These are phyloP conservation scores for Sarocladium kiliense DNA, from an alignment of 2,329 filamentous ascomycete genomes.

Conservation along the genomic window DNA sequence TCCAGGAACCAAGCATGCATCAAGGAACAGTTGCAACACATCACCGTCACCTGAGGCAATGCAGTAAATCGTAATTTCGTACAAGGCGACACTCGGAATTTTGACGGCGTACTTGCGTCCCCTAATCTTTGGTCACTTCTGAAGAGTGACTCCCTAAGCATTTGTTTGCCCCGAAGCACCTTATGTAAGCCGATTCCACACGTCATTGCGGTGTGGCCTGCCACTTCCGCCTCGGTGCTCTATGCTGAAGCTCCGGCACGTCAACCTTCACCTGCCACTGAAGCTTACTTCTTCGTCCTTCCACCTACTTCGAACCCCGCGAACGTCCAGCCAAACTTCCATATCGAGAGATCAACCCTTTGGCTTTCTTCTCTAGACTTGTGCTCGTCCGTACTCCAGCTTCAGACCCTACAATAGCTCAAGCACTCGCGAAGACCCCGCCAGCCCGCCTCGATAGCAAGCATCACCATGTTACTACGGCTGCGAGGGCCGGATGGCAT, in stretches of 20 bases:
- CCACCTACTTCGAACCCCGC: neutral
- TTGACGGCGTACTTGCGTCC: no score
- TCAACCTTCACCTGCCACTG: neutral
- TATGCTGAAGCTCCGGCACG: neutral
- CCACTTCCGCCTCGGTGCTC: neutral
- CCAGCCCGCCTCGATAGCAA: neutral
- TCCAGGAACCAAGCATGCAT: neutral
- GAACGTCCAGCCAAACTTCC: neutral
- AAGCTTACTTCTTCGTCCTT: neutral
- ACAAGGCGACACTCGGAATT: no score
- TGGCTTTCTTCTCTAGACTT: neutral
- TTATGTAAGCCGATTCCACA: conserved; percentile 9
- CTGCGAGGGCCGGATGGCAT: conserved; percentile 91
- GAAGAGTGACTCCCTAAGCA: no score
- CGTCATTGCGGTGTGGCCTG: conserved; percentile 8
- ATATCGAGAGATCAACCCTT: neutral
- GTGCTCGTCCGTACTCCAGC: neutral
- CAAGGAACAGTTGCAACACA: neutral
- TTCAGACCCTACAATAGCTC: no score
- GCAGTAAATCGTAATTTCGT: no score
- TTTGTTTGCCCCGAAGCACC: neutral
- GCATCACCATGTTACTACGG: conserved; percentile 65
- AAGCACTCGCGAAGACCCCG: no score
- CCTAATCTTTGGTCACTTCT: no score
- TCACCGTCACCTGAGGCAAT: neutral